phyloP scores from a whole-genome alignment of 2,329 filamentous ascomycete species.

The Epichloe elymi region DNA sequence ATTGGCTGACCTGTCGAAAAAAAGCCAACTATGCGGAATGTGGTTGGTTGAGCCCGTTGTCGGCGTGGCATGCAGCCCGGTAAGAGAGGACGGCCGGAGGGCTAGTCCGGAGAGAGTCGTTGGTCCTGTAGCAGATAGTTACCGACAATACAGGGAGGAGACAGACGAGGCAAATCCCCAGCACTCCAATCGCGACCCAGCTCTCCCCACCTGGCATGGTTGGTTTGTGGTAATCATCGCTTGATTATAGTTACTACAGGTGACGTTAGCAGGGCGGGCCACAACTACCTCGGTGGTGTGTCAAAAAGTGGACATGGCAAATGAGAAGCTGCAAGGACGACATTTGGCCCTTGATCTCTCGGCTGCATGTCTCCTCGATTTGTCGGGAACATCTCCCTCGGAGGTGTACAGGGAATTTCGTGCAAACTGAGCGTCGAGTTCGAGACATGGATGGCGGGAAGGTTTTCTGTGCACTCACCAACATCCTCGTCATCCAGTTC shows the following conservation, averaged over 20 bases:
- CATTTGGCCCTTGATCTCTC: not conserved
- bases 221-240: conserved; percentile 32
- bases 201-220: conserved; percentile 1
- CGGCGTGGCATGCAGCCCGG: not conserved
- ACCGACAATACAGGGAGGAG: not conserved
- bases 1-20: not conserved
- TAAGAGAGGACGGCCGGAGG: not conserved
- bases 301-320: not conserved
- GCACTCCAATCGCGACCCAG: conserved; percentile 5
- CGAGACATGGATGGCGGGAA: not conserved
- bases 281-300: not conserved
- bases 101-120: not conserved
- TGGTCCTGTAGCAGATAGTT: not conserved
- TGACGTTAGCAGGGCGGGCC: conserved; percentile 5
- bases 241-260: conserved; percentile 47
- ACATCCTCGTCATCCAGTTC: conserved; percentile 96
- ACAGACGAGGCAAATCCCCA: not conserved
- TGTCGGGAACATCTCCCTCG: not conserved
- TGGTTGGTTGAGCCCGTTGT: not conserved
- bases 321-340: not conserved
- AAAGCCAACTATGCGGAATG: not conserved
- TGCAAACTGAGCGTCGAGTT: not conserved
- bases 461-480: conserved; percentile 43
- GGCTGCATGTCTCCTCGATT: not conserved
- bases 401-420: not conserved